These are phyloP conservation scores for Haberlea rhodopensis DNA, from an alignment of 257 asterid species.

Conservation along the genomic window DNA sequence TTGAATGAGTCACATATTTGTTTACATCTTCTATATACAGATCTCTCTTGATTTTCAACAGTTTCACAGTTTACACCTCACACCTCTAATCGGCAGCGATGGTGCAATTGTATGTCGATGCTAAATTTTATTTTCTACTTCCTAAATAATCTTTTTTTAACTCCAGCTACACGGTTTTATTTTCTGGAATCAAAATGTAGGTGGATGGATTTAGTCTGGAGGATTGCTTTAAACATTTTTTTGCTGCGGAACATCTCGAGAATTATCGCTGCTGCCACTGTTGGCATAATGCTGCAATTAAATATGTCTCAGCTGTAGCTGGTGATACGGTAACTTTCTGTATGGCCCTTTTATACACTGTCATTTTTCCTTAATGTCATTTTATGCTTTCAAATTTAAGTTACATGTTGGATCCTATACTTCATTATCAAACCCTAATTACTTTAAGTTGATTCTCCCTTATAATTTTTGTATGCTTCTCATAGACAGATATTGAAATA, in stretches of 20 bases:
- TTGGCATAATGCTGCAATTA: conserved; percentile 84
- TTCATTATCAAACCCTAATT: neutral
- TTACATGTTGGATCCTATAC: neutral
- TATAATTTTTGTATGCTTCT: conserved; percentile 24
- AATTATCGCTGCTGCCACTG: conserved; percentile 78
- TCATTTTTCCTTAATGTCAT: neutral
- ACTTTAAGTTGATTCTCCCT: conserved; percentile 3
- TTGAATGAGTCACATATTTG: conserved; percentile 5
- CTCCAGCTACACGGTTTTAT: conserved; percentile 24
- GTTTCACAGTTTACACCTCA: conserved; percentile 75
- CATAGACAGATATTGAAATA: conserved; percentile 59
- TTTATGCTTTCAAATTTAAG: neutral
- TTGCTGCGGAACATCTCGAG: conserved; percentile 65
- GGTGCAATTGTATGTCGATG: conserved; percentile 58
- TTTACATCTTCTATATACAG: conserved; percentile 38
- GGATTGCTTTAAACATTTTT: conserved; percentile 67
- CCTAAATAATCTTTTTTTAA: conserved; percentile 1
- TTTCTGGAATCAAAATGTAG: conserved; percentile 37
- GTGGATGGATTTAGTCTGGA: conserved; percentile 66
- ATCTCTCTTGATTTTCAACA: conserved; percentile 77
- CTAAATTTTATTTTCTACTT: conserved; percentile 5
- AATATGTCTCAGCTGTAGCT: conserved; percentile 42
- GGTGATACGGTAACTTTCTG: conserved; percentile 54
- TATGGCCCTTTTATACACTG: neutral
- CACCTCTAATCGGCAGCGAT: conserved; percentile 46